Conservation (phyloP, 352 stramenopile species). For the Globisporangium apiculatum region DNA sequence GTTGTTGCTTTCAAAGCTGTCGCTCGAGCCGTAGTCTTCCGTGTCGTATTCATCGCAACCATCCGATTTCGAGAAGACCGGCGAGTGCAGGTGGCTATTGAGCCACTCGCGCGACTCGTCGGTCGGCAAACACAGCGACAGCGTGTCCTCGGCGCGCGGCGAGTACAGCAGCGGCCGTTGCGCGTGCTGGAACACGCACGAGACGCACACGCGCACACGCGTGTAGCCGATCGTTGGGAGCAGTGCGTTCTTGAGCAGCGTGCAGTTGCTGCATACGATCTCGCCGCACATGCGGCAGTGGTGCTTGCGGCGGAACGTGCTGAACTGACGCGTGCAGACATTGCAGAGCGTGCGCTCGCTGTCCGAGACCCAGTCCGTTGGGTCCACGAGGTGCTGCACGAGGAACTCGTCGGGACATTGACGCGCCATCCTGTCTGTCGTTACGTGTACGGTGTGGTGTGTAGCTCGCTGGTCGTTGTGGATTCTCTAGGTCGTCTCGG, state of each 20-base stretch:
- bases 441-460: not conserved
- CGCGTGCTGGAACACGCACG: slow-evolving; percentile 56
- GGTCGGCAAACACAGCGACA: slow-evolving; percentile 19
- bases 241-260: slow-evolving; percentile 60
- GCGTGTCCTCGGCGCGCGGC: not conserved
- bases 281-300: slow-evolving; percentile 84
- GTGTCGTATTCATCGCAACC: slow-evolving; percentile 21
- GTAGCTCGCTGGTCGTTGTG: not conserved
- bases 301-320: slow-evolving; percentile 80
- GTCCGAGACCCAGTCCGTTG: slow-evolving; percentile 70
- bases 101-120: slow-evolving; percentile 49
- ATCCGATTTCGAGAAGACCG: slow-evolving; percentile 24
- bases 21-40: slow-evolving; percentile 15
- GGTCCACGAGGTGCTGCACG: slow-evolving; percentile 68
- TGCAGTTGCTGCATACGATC: slow-evolving; percentile 78
- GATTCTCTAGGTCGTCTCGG: not conserved
- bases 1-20: slow-evolving; percentile 19
- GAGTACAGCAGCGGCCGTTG: slow-evolving; percentile 5
- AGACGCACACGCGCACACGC: slow-evolving; percentile 75
- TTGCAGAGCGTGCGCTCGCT: slow-evolving; percentile 61
- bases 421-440: slow-evolving; percentile 21
- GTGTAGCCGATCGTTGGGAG: slow-evolving; percentile 42
- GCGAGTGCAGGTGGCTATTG: slow-evolving; percentile 59
- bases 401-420: slow-evolving; percentile 37
- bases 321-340: slow-evolving; percentile 73